Evolutionary conservation across 2,329 filamentous ascomycete species (phyloP).

Genomic region (Simplicillium aogashimaense): DNA sequence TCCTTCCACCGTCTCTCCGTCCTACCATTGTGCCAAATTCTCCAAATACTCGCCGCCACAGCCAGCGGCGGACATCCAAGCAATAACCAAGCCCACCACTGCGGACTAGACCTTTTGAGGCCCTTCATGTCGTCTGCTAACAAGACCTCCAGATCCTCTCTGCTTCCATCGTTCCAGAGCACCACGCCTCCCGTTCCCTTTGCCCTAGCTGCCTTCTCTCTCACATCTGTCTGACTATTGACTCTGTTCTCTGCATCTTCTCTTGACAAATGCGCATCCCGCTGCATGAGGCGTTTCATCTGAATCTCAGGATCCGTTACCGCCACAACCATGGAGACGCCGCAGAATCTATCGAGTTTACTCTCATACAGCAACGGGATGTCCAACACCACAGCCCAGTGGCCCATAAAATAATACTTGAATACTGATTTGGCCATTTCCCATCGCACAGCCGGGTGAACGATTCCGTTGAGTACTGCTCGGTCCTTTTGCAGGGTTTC

Average conservation of each 20-base stretch:
- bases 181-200: slow-evolving; percentile 66
- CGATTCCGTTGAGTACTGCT: slow-evolving; percentile 73
- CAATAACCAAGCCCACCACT: slow-evolving; percentile 75
- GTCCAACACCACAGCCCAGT: slow-evolving; percentile 87
- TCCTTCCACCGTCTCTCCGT: slow-evolving; percentile 63
- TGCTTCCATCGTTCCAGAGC: slow-evolving; percentile 80
- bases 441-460: slow-evolving; percentile 79
- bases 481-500: slow-evolving; percentile 63
- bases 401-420: slow-evolving; percentile 61
- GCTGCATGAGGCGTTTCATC: slow-evolving; percentile 64
- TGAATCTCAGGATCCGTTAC: slow-evolving; percentile 73
- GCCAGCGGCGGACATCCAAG: slow-evolving; percentile 67
- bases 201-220: slow-evolving; percentile 70
- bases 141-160: slow-evolving; percentile 57
- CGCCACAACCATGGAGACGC: slow-evolving; percentile 76
- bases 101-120: slow-evolving; percentile 54
- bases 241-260: slow-evolving; percentile 86
- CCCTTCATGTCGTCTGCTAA: slow-evolving; percentile 55
- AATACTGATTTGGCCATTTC: slow-evolving; percentile 72
- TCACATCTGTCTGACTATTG: slow-evolving; percentile 74
- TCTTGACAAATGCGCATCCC: slow-evolving; percentile 69
- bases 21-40: slow-evolving; percentile 60
- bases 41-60: slow-evolving; percentile 57
- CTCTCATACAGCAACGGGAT: slow-evolving; percentile 88
- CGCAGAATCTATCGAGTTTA: slow-evolving; percentile 76